Base-by-base conservation (phyloP, 345 rosid genomes). In the Corchorus olitorius region DNA sequence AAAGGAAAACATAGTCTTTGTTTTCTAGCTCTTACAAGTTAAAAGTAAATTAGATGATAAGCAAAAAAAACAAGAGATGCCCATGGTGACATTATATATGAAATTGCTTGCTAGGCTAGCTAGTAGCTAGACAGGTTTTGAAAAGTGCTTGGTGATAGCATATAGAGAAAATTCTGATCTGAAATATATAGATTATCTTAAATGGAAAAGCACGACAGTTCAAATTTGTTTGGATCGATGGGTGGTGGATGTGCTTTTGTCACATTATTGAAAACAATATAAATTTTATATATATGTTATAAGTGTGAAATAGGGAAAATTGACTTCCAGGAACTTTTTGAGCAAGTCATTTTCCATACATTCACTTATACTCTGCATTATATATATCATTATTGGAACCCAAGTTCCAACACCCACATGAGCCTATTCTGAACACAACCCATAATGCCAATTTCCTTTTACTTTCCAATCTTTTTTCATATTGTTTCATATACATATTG, bases 391-490 rank as follows among this genome's bases (percentile, higher is more conserved):
- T 81, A 82, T 81, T 80, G 84, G 82, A 89, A 39, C 80, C 78
- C 93, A 89, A 88, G 86, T 91, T 85, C 89, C 93, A 85, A 89
- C 70, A 82, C 84, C 77, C 49, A 70, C 79, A 81, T 71, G 34
- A 71, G 73, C 65, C 75, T 65, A 65, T 37, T 16, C 79, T 72
- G 39, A 37, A 8, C 39, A 80, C 50, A 46, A 20, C 75, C 82
- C 66, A 76, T 79, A 35, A 69, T 70, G 66, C 67, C 76, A 22
- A 45, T 19, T 45, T 62, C 33, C 6, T 39, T 39, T 39, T 39
- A 3, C 4, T 39, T 39, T 39, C 6, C 43, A 39, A 4, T 3
- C 4, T 6, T 39, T 39, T 39, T 39, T 39, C 43, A 39, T 6
- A 39, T 6, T 39, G 6, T 6, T 39, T 39, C 43, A 39, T 39